Base-by-base conservation (phyloP, 805 yeast genomes). In the Sungouiozyma intestinalis region DNA sequence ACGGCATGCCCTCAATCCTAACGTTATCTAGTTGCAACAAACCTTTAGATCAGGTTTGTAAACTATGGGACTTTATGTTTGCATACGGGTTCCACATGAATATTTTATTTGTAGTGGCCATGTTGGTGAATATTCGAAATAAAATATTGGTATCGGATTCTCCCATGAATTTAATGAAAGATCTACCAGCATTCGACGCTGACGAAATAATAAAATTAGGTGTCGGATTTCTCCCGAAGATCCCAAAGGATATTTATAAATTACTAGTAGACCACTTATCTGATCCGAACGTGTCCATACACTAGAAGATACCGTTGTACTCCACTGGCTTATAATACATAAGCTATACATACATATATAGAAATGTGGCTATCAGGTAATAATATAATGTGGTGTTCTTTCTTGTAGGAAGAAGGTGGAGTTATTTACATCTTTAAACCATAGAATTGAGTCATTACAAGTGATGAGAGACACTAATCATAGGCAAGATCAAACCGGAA, bases 71-170 rank as follows among this genome's bases (percentile, higher is more conserved):
- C 58, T 83, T 87, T 49, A 63, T 86, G 51, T 82, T 87, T 61
- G 94, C 96, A 3, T 87, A 85, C 53, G 97, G 97, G 0, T 76
- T 83, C 16, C 95, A 88, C 54, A 72, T 86, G 79, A 87, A 88
- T 62, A 73, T 88, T 21, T 66, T 88, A 33, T 82, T 86, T 50
- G 76, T 87, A 2, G 85, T 86, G 7, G 90, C 96, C 1, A 2
- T 95, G 57, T 64, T 87, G 17, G 77, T 84, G 3, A 66, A 81
- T 35, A 79, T 82, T 45, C 67, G 96, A 44, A 72, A 77, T 8
- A 63, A 70, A 24, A 64, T 87, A n/a, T 59, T 88, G 42, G 64
- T 64, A 14, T 69, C 81, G 7, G 58, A 53, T 15, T 59, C 62
- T 3, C 96, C 96, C 11, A 86, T 86, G 85, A 68, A 77, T 35